phyloP scores from a whole-genome alignment of 345 rosid species.

The Sonneratia alba region DNA sequence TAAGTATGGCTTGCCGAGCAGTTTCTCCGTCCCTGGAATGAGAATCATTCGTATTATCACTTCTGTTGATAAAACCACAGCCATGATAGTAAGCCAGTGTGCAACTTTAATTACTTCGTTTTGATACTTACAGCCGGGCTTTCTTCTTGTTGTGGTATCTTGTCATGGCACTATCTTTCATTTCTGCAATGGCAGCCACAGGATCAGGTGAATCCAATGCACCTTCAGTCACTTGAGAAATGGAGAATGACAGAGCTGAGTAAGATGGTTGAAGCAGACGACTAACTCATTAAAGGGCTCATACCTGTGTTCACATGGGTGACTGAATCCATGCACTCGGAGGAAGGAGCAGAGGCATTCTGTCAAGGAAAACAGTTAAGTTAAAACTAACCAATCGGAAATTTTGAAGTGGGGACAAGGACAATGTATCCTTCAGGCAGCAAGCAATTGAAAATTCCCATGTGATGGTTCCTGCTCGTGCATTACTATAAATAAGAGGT shows the following conservation, averaged over 20 bases:
- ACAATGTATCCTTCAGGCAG: not conserved
- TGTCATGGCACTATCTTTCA: not conserved
- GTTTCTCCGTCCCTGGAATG: conserved; percentile 5
- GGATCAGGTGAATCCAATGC: not conserved
- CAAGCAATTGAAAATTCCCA: not conserved
- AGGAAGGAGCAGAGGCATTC: conserved; percentile 5
- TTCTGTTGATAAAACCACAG: not conserved
- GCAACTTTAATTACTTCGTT: not conserved
- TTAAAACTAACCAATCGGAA: not conserved
- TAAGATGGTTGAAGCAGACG: conserved; percentile 1
- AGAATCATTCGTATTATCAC: not conserved
- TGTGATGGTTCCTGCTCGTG: not conserved
- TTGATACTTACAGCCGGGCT: not conserved
- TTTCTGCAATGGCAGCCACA: not conserved
- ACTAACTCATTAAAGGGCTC: not conserved
- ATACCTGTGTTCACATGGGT: not conserved
- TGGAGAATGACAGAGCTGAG: not conserved
- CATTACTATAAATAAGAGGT: not conserved
- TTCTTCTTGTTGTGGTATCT: conserved; percentile 1
- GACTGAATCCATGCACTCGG: not conserved
- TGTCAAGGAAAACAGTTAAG: not conserved
- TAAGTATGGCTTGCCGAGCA: not conserved
- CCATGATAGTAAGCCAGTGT: not conserved
- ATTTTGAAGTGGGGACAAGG: not conserved
- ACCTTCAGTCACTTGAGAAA: conserved; percentile 3